Evolutionary conservation across 352 stramenopile genomes (phyloP).

Genomic region (Phytophthora ohioensis): DNA sequence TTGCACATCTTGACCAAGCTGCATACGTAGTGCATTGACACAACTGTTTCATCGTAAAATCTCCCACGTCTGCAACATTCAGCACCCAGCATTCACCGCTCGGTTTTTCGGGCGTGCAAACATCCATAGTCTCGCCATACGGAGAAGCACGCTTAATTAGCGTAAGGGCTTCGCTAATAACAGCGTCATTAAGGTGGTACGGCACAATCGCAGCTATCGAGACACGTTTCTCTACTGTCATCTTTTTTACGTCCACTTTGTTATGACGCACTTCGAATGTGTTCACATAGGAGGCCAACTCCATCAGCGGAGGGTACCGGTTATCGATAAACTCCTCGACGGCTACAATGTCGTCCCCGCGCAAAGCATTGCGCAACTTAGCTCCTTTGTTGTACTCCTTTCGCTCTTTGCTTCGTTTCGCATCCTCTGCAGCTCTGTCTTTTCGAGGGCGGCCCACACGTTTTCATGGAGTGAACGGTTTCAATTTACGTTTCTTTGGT

Average conservation of each 20-base stretch:
- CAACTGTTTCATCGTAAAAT: constrained; percentile 2
- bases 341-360: too few relatives aligned
- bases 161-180: neutral
- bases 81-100: constrained; percentile 4
- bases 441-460: too few relatives aligned
- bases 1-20: neutral
- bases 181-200: neutral
- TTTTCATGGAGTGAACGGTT: too few relatives aligned
- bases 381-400: too few relatives aligned
- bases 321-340: too few relatives aligned
- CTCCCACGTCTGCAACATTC: neutral
- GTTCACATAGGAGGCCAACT: too few relatives aligned
- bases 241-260: neutral
- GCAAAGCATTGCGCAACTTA: too few relatives aligned
- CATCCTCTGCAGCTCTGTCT: too few relatives aligned
- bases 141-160: neutral
- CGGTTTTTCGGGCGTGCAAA: neutral
- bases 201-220: neutral
- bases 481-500: too few relatives aligned
- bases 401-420: too few relatives aligned
- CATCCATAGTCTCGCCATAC: neutral
- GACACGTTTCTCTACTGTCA: constrained; percentile 5
- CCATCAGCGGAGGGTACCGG: too few relatives aligned
- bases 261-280: too few relatives aligned
- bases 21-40: constrained; percentile 14